Evolutionary conservation across 768 basidiomycete genomes (phyloP).

Genomic region (Lentinula guzmanii): DNA sequence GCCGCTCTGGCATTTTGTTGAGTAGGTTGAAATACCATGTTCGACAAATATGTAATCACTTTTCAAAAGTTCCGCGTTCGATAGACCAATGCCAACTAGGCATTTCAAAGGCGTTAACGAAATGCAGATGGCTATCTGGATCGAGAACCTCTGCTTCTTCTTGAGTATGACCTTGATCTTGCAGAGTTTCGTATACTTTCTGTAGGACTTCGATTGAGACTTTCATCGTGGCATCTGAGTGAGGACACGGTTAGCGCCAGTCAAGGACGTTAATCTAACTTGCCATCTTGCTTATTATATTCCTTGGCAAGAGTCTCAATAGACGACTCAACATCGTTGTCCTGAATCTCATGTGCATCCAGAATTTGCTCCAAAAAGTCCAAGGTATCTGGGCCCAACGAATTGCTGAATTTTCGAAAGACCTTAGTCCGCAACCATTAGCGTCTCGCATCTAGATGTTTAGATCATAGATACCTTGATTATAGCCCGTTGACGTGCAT

Average conservation of each 20-base stretch:
- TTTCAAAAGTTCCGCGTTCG: slow-evolving; percentile 83
- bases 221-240: slow-evolving; percentile 74
- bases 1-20: slow-evolving; percentile 34
- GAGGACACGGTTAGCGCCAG: not conserved
- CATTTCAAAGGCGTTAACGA: slow-evolving; percentile 94
- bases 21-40: not conserved
- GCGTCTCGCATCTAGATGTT: not conserved
- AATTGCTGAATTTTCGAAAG: slow-evolving; percentile 85
- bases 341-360: slow-evolving; percentile 62
- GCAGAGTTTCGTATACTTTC: slow-evolving; percentile 70
- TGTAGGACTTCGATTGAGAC: slow-evolving; percentile 62
- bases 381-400: slow-evolving; percentile 74
- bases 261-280: slow-evolving; percentile 9
- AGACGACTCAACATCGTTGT: slow-evolving; percentile 66
- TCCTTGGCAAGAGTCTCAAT: slow-evolving; percentile 79
- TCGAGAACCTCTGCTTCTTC: slow-evolving; percentile 64
- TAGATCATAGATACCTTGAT: slow-evolving; percentile 31
- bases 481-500: slow-evolving; percentile 40
- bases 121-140: slow-evolving; percentile 72
- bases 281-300: slow-evolving; percentile 88
- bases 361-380: slow-evolving; percentile 68
- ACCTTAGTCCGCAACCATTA: slow-evolving; percentile 38
- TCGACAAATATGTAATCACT: slow-evolving; percentile 33
- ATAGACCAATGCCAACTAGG: slow-evolving; percentile 88
- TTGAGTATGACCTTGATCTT: slow-evolving; percentile 52